Percentiles rank a stretch among this genome's conserved stretches.
Conservation (phyloP, 352 stramenopile species). For the Phytophthora pini region DNA sequence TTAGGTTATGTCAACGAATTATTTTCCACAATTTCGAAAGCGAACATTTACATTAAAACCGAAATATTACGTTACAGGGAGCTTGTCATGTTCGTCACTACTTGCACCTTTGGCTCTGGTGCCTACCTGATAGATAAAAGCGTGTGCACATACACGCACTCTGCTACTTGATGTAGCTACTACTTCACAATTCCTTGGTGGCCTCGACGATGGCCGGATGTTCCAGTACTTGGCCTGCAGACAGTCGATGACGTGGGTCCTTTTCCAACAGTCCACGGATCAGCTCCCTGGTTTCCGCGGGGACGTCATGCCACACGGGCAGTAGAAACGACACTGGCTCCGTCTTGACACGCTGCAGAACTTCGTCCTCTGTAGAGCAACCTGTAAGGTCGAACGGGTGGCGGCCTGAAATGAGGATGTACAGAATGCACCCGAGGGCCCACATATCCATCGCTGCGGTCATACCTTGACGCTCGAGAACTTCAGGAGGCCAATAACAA, state of each 20-base stretch:
- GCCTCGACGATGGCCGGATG: slow-evolving; percentile 43
- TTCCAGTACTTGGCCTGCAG: slow-evolving; percentile 56
- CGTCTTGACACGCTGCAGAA: slow-evolving; percentile 62
- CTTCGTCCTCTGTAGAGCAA: slow-evolving; percentile 75
- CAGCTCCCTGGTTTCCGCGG: slow-evolving; percentile 64
- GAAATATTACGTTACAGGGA: slow-evolving; percentile 25
- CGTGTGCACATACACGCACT: slow-evolving; percentile 14
- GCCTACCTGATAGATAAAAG: slow-evolving; percentile 30
- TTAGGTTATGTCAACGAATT: slow-evolving; percentile 20
- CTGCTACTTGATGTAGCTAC: slow-evolving; percentile 5
- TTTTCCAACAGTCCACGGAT: slow-evolving; percentile 79
- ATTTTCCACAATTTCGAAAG: not conserved
- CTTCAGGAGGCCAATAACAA: slow-evolving; percentile 88
- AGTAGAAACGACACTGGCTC: slow-evolving; percentile 66
- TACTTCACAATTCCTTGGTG: slow-evolving; percentile 35
- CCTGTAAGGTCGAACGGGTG: slow-evolving; percentile 90
- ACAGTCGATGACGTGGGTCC: slow-evolving; percentile 57
- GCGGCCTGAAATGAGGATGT: slow-evolving; percentile 85
- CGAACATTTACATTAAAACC: slow-evolving; percentile 3
- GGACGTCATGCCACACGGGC: slow-evolving; percentile 59
- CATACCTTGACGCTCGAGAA: slow-evolving; percentile 59
- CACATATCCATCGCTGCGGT: slow-evolving; percentile 89
- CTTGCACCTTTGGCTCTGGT: slow-evolving; percentile 2
- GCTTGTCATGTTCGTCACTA: slow-evolving; percentile 7
- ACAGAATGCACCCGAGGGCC: slow-evolving; percentile 88